Evolutionary conservation across 768 basidiomycete species (phyloP), one percentile per base, ranked within the genome.

Genomic region (Lactarius tabidus): DNA sequence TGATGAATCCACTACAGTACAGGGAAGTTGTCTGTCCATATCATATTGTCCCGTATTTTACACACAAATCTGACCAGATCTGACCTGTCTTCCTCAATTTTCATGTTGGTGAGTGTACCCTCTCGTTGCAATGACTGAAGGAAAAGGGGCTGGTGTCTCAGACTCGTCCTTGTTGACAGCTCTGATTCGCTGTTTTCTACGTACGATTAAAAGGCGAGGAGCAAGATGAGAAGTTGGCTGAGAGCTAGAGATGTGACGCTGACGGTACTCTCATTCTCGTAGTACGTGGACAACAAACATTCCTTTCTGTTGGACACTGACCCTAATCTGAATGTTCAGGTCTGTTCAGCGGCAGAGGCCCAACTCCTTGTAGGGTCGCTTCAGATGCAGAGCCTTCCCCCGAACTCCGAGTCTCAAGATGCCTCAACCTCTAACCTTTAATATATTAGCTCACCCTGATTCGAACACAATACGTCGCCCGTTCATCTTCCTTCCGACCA

Each of bases 381-480:
- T 29, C 58, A 43, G 41, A 48, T 59, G 20, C 58, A 43, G 41
- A 48, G 28, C 7, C 58, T 59, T 36, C 39, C 29, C 28, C 26
- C 5, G 1, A 59, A 29, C 39, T 41, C 57, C n/a, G n/a, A n/a
- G n/a, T n/a, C n/a, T 33, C 58, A 33, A 36, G 55, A 41, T 9
- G 45, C 29, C 35, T 36, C 64, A 1, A 58, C 59, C 18, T 65
- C 52, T 14, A 41, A 48, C 28, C 54, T 61, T 33, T n/a, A 31
- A 39, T 65, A 12, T 65, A 48, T 55, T 36, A 52, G 26, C 55
- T 60, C n/a, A 36, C 39, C 35, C 59, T 23, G 43, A 36, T 33
- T 23, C 36, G 29, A 65, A 57, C 10, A n/a, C n/a, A 65, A 57
- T 17, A n/a, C n/a, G 3, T 36, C 38, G 2, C 8, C 15, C 1